These are phyloP conservation scores for Stephania japonica DNA, from an alignment of 164 flowering plant species.

Conservation along the genomic window DNA sequence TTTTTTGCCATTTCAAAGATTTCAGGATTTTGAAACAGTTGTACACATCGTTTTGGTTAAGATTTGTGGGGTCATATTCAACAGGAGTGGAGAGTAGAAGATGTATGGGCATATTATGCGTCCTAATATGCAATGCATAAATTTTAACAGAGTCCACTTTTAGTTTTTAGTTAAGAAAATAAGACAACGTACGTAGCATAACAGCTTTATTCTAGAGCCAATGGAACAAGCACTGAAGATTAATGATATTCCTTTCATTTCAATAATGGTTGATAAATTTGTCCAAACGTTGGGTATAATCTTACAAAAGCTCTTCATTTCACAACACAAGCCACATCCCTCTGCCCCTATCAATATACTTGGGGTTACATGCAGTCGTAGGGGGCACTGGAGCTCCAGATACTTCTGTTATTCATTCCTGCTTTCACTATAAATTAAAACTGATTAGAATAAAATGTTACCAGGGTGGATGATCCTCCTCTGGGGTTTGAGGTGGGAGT, in stretches of 20 bases:
- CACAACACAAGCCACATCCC: neutral
- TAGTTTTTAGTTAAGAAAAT: no score
- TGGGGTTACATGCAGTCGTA: neutral
- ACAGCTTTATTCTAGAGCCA: no score
- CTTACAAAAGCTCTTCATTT: slow-evolving; percentile 1
- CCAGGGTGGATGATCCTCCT: slow-evolving; percentile 77
- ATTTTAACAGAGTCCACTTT: no score
- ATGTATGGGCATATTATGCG: no score
- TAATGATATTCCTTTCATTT: neutral
- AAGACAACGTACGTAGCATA: no score
- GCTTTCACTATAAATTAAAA: neutral
- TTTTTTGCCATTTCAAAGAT: no score
- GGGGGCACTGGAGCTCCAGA: neutral
- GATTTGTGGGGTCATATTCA: no score
- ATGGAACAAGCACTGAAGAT: neutral
- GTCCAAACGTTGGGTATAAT: neutral
- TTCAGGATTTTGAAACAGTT: no score
- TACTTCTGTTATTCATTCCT: neutral
- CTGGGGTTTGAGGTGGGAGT: slow-evolving; percentile 51
- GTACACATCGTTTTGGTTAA: no score
- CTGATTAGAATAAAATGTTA: slow-evolving; percentile 20
- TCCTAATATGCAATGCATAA: no score
- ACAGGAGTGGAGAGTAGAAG: no score
- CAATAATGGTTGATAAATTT: neutral
- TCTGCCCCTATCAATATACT: neutral